Evolutionary conservation across 1,284 basidiomycete genomes (phyloP).

Genomic region (Coniophora puteana): DNA sequence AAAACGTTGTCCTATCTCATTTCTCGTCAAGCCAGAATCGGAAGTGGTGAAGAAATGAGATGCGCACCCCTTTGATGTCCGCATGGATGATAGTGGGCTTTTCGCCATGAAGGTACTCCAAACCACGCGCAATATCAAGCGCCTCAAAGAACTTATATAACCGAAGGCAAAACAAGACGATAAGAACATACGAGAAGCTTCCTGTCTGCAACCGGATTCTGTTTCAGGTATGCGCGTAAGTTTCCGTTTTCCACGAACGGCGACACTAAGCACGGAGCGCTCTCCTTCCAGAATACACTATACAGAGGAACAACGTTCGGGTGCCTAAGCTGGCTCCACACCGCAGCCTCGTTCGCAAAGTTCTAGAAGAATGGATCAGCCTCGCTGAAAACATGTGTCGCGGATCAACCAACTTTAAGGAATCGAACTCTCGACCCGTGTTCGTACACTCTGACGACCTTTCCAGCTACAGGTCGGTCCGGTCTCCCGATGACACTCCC

Average conservation of each 20-base stretch:
- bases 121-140: conserved; percentile 2
- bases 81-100: conserved; percentile 18
- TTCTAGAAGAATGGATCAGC: conserved; percentile 23
- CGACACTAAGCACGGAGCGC: conserved; percentile 23
- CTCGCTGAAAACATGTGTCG: too few relatives aligned
- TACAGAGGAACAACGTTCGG: conserved; percentile 22
- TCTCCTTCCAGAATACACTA: too few relatives aligned
- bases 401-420: too few relatives aligned
- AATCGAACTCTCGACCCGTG: too few relatives aligned
- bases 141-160: too few relatives aligned
- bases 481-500: too few relatives aligned
- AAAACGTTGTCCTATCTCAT: conserved; percentile 33
- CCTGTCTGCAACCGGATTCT: conserved; percentile 5
- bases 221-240: conserved; percentile 15
- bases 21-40: too few relatives aligned
- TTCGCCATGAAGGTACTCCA: conserved; percentile 18
- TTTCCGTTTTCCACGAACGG: conserved; percentile 22
- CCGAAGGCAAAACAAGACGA: too few relatives aligned
- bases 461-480: too few relatives aligned
- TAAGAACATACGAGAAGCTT: not conserved
- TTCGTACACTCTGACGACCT: too few relatives aligned
- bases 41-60: not conserved
- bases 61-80: conserved; percentile 26
- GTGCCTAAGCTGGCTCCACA: conserved; percentile 24
- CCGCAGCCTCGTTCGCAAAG: conserved; percentile 24